A percentile compares a stretch with the other conserved stretches of the same genome.
Evolutionary conservation across 75 land plant genomes (phyloP).

Genomic region (Larix kaempferi): DNA sequence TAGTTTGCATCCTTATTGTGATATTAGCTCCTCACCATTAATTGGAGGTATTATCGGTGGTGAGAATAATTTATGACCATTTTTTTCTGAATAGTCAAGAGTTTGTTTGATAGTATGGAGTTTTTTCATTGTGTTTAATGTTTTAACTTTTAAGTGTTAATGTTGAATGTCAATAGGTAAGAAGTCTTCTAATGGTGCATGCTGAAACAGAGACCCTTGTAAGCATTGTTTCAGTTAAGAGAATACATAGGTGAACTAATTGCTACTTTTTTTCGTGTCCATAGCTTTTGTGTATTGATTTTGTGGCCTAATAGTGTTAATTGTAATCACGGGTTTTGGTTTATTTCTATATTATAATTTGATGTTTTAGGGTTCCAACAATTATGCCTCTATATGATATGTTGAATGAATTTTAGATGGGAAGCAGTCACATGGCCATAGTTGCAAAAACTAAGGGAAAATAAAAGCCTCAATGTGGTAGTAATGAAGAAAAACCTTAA

Average conservation of each 20-base stretch:
- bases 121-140: neutral
- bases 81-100: neutral
- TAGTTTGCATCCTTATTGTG: neutral
- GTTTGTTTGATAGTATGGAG: neutral
- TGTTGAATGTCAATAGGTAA: conserved; percentile 37
- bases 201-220: conserved; percentile 97
- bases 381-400: conserved; percentile 97
- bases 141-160: neutral
- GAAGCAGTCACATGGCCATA: conserved; percentile 98
- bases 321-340: neutral
- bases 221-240: conserved; percentile 89
- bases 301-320: neutral
- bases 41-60: neutral
- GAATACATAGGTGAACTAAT: conserved; percentile 72
- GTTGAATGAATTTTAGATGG: conserved; percentile 97
- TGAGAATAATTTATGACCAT: neutral
- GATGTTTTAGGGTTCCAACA: conserved; percentile 77
- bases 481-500: conserved; percentile 22
- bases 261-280: neutral
- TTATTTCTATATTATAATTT: neutral
- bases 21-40: neutral
- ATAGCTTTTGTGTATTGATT: neutral
- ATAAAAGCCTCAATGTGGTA: conserved; percentile 9
- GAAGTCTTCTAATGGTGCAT: conserved; percentile 88
- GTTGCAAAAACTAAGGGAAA: conserved; percentile 65